A percentile compares a stretch with the other conserved stretches of the same genome.
These are phyloP conservation scores for Cladorrhinum sp. DNA, from an alignment of 2,329 filamentous ascomycete species.

Conservation along the genomic window DNA sequence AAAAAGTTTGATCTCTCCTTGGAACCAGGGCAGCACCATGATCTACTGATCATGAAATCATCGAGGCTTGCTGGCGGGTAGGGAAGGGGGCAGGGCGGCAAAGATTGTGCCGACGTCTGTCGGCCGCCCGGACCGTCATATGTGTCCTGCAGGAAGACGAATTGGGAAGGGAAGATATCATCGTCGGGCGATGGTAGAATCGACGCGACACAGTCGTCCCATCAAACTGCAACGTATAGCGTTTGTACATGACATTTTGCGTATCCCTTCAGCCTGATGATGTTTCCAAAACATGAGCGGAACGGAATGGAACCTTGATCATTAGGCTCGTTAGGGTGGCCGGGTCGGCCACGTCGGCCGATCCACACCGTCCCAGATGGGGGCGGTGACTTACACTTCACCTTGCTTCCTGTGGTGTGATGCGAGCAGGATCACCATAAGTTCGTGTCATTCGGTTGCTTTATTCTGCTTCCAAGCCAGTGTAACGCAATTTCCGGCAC, in stretches of 20 bases:
- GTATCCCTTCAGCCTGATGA: conserved; percentile 14
- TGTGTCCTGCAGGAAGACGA: conserved; percentile 7
- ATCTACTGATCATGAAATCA: neutral
- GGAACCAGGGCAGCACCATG: neutral
- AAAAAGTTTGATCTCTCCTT: neutral
- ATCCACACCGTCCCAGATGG: conserved; percentile 19
- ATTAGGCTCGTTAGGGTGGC: conserved; percentile 14
- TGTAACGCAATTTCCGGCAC: conserved; percentile 19
- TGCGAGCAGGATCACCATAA: conserved; percentile 18
- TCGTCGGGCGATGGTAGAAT: no score
- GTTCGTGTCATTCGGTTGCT: conserved; percentile 9
- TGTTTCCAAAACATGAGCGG: conserved; percentile 9
- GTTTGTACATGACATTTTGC: conserved; percentile 4
- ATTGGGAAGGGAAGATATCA: conserved; percentile 4
- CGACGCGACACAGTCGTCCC: neutral
- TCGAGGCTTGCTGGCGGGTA: neutral
- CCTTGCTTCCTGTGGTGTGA: conserved; percentile 26
- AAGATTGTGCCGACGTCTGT: neutral
- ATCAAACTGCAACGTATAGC: neutral
- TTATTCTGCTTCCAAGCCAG: conserved; percentile 4
- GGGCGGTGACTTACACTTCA: conserved; percentile 29
- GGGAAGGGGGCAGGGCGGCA: neutral
- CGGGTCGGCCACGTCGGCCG: conserved; percentile 14
- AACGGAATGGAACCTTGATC: conserved; percentile 14
- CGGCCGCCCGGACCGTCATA: conserved; percentile 9